These are phyloP conservation scores for Centaurea solstitialis DNA, from an alignment of 129 eudicot species.

Conservation along the genomic window DNA sequence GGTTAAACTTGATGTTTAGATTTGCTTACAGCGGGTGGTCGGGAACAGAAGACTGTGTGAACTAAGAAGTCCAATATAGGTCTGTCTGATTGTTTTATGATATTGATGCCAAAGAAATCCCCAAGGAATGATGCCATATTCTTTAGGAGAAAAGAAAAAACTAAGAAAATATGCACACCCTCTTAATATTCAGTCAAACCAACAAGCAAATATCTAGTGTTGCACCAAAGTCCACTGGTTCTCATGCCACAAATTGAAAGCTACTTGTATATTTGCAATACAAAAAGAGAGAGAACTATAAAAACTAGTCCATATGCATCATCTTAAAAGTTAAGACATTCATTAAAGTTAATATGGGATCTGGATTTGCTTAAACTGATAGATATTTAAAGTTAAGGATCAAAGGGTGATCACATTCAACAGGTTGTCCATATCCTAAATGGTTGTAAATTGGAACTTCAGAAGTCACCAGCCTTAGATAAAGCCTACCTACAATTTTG, in stretches of 20 bases:
- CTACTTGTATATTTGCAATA: neutral
- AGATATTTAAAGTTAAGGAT: neutral
- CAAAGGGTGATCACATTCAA: neutral
- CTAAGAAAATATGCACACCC: neutral
- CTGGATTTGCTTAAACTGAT: neutral
- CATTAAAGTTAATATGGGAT: neutral
- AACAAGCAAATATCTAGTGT: neutral
- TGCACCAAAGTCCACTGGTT: neutral
- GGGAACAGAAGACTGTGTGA: no score
- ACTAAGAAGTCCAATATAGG: no score
- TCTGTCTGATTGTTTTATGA: neutral
- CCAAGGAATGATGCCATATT: neutral
- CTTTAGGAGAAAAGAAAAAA: neutral
- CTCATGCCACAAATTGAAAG: neutral
- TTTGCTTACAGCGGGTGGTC: no score
- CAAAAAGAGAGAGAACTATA: neutral
- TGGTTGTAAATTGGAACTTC: neutral
- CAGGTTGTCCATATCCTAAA: neutral
- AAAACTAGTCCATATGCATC: neutral
- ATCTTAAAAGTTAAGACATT: no score
- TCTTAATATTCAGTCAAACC: neutral
- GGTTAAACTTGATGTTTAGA: no score
- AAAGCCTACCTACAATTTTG: neutral
- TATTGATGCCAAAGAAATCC: neutral
- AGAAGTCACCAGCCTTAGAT: neutral